These are phyloP conservation scores for Entomortierella lignicola DNA, from an alignment of 192 early-diverging fungal species.

Conservation along the genomic window DNA sequence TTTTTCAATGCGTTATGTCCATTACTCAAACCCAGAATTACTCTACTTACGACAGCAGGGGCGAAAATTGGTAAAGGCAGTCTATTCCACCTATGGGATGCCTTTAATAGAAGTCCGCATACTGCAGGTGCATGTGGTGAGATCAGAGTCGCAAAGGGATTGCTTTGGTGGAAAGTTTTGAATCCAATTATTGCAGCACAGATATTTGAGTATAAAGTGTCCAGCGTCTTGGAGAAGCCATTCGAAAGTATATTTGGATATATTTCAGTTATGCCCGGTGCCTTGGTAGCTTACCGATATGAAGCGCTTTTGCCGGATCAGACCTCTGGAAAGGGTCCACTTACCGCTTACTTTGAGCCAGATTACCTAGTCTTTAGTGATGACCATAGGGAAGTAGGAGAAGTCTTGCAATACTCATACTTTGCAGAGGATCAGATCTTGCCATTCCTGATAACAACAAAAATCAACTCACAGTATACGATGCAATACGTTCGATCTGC, in stretches of 20 bases:
- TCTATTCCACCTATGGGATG: constrained; percentile 51
- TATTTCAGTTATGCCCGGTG: constrained; percentile 53
- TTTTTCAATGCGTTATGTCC: constrained; percentile 50
- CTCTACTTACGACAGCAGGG: constrained; percentile 43
- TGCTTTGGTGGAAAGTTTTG: constrained; percentile 51
- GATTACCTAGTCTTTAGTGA: constrained; percentile 51
- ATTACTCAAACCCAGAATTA: constrained; percentile 37
- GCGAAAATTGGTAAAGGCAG: constrained; percentile 43
- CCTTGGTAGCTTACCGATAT: constrained; percentile 46
- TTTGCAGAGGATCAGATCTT: constrained; percentile 55
- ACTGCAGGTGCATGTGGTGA: constrained; percentile 49
- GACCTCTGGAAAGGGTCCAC: constrained; percentile 45
- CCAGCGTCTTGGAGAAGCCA: constrained; percentile 47
- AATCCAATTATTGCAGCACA: constrained; percentile 51
- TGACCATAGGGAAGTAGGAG: constrained; percentile 38
- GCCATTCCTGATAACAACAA: constrained; percentile 39
- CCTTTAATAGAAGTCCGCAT: constrained; percentile 41
- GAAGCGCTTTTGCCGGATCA: constrained; percentile 43
- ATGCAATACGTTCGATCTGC: constrained; percentile 52
- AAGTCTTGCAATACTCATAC: constrained; percentile 43
- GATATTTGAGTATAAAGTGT: constrained; percentile 52
- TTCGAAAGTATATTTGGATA: constrained; percentile 54
- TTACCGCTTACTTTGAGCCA: constrained; percentile 48
- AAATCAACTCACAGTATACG: constrained; percentile 24
- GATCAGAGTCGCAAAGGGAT: constrained; percentile 47